Conservation (phyloP, 1,139 yeast species). For the Meyerozyma athensensis region DNA sequence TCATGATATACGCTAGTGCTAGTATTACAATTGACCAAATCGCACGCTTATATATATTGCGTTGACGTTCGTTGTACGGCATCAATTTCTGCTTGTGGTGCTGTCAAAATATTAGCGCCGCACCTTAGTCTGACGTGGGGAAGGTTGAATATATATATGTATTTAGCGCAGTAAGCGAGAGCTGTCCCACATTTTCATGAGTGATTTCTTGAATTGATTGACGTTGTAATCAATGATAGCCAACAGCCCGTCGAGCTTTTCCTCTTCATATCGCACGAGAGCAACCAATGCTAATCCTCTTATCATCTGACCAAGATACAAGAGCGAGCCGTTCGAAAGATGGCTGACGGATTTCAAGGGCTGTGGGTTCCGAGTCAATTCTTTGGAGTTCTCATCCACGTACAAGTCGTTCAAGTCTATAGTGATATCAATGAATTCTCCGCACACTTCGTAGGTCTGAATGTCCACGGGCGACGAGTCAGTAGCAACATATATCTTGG, state of each 20-base stretch:
- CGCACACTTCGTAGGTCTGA: constrained; percentile 93
- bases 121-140: too few relatives aligned
- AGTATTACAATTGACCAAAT: background rate
- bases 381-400: constrained; percentile 29
- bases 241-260: constrained; percentile 43
- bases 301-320: constrained; percentile 87
- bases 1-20: background rate
- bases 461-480: constrained; percentile 95
- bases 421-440: constrained; percentile 93
- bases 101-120: background rate
- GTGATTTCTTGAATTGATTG: constrained; percentile 70
- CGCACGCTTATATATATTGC: background rate
- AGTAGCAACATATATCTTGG: constrained; percentile 94
- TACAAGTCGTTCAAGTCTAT: constrained; percentile 79
- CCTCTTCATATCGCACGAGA: constrained; percentile 44
- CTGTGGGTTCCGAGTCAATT: constrained; percentile 14
- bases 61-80: background rate
- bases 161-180: constrained; percentile 13
- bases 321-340: constrained; percentile 74
- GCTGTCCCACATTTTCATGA: constrained; percentile 71
- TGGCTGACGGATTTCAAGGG: constrained; percentile 65
- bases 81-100: background rate
- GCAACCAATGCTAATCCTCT: constrained; percentile 91
- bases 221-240: constrained; percentile 89
- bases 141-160: background rate